A percentile compares a stretch with the other conserved stretches of the same genome.
phyloP scores from a whole-genome alignment of 2,329 filamentous ascomycete species.

The Orbilia quercus region DNA sequence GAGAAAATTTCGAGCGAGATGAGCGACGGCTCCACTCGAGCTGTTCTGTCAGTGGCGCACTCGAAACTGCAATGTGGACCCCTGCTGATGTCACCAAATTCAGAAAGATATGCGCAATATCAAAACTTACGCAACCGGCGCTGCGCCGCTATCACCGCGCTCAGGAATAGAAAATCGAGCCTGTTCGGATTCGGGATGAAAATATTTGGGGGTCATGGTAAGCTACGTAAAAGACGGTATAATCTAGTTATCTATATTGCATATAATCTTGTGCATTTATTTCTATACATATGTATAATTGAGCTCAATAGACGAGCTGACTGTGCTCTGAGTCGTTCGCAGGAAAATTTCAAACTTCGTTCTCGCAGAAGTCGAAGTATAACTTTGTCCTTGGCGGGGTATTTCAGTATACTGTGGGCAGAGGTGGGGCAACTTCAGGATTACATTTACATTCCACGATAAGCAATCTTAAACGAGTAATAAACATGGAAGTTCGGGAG shows the following conservation, averaged over 20 bases:
- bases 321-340: neutral
- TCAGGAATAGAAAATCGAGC: neutral
- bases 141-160: neutral
- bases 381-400: neutral
- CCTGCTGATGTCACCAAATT: slow-evolving; percentile 40
- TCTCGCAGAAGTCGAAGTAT: neutral
- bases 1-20: slow-evolving; percentile 17
- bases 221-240: neutral
- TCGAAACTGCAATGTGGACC: slow-evolving; percentile 28
- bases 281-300: neutral
- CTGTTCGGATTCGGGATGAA: neutral
- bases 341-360: neutral
- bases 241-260: neutral
- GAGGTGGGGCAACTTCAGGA: too few relatives aligned
- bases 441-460: too few relatives aligned
- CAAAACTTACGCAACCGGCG: neutral
- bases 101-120: slow-evolving; percentile 36
- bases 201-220: neutral
- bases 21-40: slow-evolving; percentile 1
- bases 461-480: neutral
- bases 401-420: too few relatives aligned
- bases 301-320: neutral
- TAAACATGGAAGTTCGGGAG: neutral
- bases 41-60: slow-evolving; percentile 15
- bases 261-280: neutral